phyloP scores from a whole-genome alignment of 179 eudicot genomes.

The Patellifolia procumbens region DNA sequence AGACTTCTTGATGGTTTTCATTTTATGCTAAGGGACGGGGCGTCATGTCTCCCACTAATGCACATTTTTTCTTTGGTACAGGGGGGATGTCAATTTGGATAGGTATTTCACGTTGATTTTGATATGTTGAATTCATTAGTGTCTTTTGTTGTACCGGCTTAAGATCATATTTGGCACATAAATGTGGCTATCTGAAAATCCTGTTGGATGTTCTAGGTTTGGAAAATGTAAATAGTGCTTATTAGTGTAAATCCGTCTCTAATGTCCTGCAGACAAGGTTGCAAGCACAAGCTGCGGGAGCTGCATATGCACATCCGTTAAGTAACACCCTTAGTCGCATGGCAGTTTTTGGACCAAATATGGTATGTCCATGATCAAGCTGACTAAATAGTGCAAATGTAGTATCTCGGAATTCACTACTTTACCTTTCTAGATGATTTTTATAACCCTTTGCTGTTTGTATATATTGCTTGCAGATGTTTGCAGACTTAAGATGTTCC shows the following conservation, averaged over 20 bases:
- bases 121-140: no score
- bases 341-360: slow-evolving; percentile 90
- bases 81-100: background rate
- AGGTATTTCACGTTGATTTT: background rate
- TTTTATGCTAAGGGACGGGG: background rate
- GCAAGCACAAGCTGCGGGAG: slow-evolving; percentile 99
- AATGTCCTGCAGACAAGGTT: slow-evolving; percentile 70
- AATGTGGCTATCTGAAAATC: background rate
- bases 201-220: background rate
- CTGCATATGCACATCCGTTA: slow-evolving; percentile 75
- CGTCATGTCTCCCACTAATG: background rate
- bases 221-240: background rate
- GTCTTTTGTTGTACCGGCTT: background rate
- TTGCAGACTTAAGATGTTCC: slow-evolving; percentile 97
- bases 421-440: background rate
- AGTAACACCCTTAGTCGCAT: slow-evolving; percentile 81
- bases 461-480: slow-evolving; percentile 53
- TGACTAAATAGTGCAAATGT: background rate
- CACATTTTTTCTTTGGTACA: background rate
- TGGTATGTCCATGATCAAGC: slow-evolving; percentile 48
- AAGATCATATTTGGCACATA: background rate
- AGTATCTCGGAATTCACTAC: background rate
- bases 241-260: background rate
- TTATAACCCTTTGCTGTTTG: background rate
- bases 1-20: background rate